Evolutionary conservation across 208 protist species (phyloP), one percentile per base, ranked within the genome.

Genomic region (Leptomonas pyrrhocoris): DNA sequence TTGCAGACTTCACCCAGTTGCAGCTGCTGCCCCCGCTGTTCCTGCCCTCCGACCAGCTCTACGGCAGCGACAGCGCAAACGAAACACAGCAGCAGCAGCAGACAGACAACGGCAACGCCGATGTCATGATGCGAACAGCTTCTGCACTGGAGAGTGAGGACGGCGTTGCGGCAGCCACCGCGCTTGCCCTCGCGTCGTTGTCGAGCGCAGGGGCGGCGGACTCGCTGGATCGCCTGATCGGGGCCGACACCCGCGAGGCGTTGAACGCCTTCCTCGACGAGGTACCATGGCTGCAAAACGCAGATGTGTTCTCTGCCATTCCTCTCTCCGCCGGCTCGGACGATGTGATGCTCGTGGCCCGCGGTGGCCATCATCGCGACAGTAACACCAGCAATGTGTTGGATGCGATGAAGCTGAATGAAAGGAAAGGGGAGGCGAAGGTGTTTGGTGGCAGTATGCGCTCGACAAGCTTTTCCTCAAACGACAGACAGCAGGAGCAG

Each of bases 261-360:
- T 56, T 87, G 21, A 53, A 53, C 11, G 74, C 75, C n/a, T 68
- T 84, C 16, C 62, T 92, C 23, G 78, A 74, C 25, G 61, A 73
- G 36, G 76, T 89, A 25, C 88, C 88, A 34, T 94, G 88, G 88
- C 57, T 94, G 67, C 75, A 77, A 30, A 74, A 94, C 62, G 83
- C 85, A 0, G 84, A 82, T 11, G 85, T 74, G 34, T 94, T 94
- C 64, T 91, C 81, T 13, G 77, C 81, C 31, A 69, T 94, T 31
- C 62, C 70, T 19, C 75, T 94, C 43, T 74, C 58, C 25, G 67
- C 76, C 23, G 81, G 80, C 65, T 74, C 68, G n/a, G 77, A 91
- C 51, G 74, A 87, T 49, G 85, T 94, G 21, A 76, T 94, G 61
- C 27, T 86, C 18, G 86, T 94, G 40, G 79, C 77, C 19, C 57